Evolutionary conservation across 2,329 filamentous ascomycete species (phyloP).

Genomic region (Pseudocercospora eumusae): DNA sequence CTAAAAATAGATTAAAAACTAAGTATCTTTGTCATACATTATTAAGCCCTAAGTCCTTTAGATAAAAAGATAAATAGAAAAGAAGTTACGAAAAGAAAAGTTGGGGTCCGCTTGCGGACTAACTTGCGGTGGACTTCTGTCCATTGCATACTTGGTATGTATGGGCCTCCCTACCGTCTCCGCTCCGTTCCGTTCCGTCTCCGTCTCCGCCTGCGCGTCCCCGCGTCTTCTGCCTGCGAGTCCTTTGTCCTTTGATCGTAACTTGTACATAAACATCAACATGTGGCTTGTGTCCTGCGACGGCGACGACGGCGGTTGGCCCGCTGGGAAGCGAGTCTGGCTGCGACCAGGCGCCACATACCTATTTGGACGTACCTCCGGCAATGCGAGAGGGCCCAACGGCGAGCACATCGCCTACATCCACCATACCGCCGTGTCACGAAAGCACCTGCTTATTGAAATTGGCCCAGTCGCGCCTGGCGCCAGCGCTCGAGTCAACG

Average conservation of each 20-base stretch:
- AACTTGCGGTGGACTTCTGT: no score
- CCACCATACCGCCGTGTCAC: constrained; percentile 78
- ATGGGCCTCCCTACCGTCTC: no score
- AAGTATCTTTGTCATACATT: no score
- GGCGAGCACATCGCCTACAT: constrained; percentile 62
- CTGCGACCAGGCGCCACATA: constrained; percentile 35
- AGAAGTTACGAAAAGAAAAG: no score
- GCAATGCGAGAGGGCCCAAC: constrained; percentile 42
- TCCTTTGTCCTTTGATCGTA: background rate
- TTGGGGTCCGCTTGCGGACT: no score
- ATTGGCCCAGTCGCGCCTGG: constrained; percentile 66
- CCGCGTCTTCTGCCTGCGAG: background rate
- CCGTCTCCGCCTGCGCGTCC: no score
- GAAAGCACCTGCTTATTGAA: constrained; percentile 80
- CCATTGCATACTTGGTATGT: no score
- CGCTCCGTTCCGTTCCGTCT: no score
- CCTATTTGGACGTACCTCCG: constrained; percentile 67
- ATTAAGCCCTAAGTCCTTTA: no score
- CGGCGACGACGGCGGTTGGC: constrained; percentile 56
- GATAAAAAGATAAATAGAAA: no score
- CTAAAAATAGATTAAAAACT: no score
- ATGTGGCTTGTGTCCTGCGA: constrained; percentile 61
- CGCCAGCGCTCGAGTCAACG: constrained; percentile 60
- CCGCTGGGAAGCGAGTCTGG: constrained; percentile 48
- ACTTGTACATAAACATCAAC: background rate